A percentile compares a stretch with the other conserved stretches of the same genome.
Evolutionary conservation across 768 basidiomycete species (phyloP).

Genomic region (Candolleomyces eurysporus): DNA sequence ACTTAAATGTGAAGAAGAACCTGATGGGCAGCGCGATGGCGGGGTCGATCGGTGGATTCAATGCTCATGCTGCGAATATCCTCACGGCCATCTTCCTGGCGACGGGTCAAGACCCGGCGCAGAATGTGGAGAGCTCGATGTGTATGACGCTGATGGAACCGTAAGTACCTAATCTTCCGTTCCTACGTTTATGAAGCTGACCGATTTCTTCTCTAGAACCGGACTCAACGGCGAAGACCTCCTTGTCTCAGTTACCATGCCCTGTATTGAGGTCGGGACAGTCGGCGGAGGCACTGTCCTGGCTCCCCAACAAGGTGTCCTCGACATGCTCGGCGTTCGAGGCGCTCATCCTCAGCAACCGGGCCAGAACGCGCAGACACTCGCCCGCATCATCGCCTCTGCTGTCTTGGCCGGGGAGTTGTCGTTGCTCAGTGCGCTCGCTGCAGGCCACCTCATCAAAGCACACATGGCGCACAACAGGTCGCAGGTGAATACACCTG

Average conservation of each 20-base stretch:
- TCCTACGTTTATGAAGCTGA: too few species aligned
- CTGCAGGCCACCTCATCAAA: conserved; percentile 90
- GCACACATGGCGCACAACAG: conserved; percentile 94
- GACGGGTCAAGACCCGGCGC: conserved; percentile 97
- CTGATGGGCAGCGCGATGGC: conserved; percentile 97
- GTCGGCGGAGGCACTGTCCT: conserved; percentile 51
- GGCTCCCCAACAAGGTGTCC: conserved; percentile 82
- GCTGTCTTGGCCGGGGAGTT: conserved; percentile 98
- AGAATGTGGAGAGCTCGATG: conserved; percentile 97
- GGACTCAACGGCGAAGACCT: conserved; percentile 69
- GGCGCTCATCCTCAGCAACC: conserved; percentile 87
- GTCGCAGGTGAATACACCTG: conserved; percentile 77
- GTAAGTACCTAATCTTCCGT: conserved; percentile 63
- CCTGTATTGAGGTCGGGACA: conserved; percentile 22
- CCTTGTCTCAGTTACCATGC: conserved; percentile 93
- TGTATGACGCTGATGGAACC: conserved; percentile 99
- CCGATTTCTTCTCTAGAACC: too few species aligned
- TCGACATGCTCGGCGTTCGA: conserved; percentile 90
- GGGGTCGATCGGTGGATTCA: conserved; percentile 67
- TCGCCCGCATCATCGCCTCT: conserved; percentile 87
- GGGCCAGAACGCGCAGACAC: conserved; percentile 83
- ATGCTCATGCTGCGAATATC: conserved; percentile 70
- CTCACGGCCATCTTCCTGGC: conserved; percentile 94
- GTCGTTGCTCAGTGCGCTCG: conserved; percentile 86
- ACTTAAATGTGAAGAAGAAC: conserved; percentile 96